phyloP scores from a whole-genome alignment of 2,329 filamentous ascomycete genomes.

The Calonectria naviculata region DNA sequence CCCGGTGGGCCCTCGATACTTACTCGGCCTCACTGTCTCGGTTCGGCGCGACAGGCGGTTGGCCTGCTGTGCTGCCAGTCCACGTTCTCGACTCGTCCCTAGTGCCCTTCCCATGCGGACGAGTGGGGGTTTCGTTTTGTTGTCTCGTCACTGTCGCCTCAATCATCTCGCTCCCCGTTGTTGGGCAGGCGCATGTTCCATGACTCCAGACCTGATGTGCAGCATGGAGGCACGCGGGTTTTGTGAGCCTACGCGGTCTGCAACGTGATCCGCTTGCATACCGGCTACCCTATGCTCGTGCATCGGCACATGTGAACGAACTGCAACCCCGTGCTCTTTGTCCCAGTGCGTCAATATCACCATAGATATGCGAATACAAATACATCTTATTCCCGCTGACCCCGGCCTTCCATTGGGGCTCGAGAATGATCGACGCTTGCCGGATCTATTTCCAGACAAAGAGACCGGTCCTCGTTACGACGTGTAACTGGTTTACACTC shows the following conservation, averaged over 20 bases:
- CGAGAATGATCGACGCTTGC: conserved; percentile 12
- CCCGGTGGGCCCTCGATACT: background rate
- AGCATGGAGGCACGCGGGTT: background rate
- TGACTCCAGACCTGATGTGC: background rate
- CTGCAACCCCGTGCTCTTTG: conserved; percentile 23
- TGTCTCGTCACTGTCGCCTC: background rate
- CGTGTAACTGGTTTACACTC: background rate
- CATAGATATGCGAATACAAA: background rate
- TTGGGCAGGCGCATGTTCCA: conserved; percentile 1
- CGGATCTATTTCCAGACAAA: conserved; percentile 15
- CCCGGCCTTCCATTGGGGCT: conserved; percentile 1
- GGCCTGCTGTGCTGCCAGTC: background rate
- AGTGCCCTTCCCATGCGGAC: conserved; percentile 5
- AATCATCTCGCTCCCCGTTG: background rate
- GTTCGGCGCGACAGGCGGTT: conserved; percentile 17
- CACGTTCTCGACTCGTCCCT: conserved; percentile 10
- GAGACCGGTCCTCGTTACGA: background rate
- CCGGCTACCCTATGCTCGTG: background rate
- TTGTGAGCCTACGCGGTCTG: background rate
- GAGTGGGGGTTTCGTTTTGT: conserved; percentile 4
- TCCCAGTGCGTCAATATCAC: background rate
- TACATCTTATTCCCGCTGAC: conserved; percentile 18
- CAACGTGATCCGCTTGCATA: conserved; percentile 1
- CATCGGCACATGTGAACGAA: conserved; percentile 11
- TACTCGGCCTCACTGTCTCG: conserved; percentile 14